Base-by-base conservation (phyloP, 805 yeast species). In the Komagataella ulmi region DNA sequence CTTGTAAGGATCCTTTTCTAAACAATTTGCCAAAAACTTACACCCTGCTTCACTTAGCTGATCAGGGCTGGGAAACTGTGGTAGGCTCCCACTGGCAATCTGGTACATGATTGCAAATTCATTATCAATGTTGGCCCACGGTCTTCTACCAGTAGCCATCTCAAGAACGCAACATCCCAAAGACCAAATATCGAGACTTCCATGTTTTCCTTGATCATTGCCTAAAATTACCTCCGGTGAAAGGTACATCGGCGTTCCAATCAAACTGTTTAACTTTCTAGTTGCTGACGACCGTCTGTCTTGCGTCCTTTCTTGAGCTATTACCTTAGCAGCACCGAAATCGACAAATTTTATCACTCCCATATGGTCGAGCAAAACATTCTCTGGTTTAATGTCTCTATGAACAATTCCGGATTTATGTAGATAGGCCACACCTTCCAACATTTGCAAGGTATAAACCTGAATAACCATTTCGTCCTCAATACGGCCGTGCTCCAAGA, bases 231-330 rank as follows among this genome's bases (percentile, higher is more conserved):
- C 86, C 61, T 93, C 99, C 0, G 99, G 99, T 0, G 98, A 88
- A 98, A 93, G 91, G 68, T 93, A 93, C 97, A 91, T 93, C 14
- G 98, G 98, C 0, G 99, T 93, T 45, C 99, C 99, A 2, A 95
- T 82, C 72, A 85, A 75, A 24, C 77, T 70, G 53, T 70, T 72
- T 54, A 66, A 58, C 51, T 67, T 70, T 51, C 65, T 60, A 17
- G 17, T 49, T 30, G 63, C 57, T 8, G 59, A 54, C 7, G 46
- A 19, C 10, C 49, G 49, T 17, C 49, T 47, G 18, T 53, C 52
- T 50, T 54, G 59, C 0, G 76, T 74, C 17, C 79, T 81, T 5
- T 82, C 77, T 50, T 79, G 79, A 1, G 87, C 87, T 55, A 82
- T 79, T 8, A 90, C 95, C 66, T 89, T 89, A 12, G 98, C 97